phyloP scores from a whole-genome alignment of 2,329 filamentous ascomycete species.

The Aureobasidium mangrovei region DNA sequence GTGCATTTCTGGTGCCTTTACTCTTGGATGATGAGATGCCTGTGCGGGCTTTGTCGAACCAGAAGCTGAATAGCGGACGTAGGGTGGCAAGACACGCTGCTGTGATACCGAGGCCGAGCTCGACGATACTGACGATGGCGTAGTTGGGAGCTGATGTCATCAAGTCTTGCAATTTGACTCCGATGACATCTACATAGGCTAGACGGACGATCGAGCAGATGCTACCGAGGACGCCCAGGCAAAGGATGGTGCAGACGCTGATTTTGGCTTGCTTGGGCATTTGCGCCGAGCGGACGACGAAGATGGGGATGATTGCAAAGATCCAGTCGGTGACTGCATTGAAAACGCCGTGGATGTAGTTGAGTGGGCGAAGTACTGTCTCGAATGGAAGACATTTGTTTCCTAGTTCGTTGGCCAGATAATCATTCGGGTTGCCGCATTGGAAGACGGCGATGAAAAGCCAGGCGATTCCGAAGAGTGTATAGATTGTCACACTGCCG shows the following conservation, averaged over 20 bases:
- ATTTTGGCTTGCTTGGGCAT: conserved; percentile 34
- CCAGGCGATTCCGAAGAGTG: conserved; percentile 29
- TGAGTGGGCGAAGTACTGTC: conserved; percentile 13
- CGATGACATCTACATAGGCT: conserved; percentile 20
- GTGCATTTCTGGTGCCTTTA: not conserved
- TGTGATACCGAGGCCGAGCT: conserved; percentile 27
- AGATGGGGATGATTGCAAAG: conserved; percentile 33
- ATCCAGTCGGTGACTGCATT: conserved; percentile 32
- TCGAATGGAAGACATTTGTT: conserved; percentile 18
- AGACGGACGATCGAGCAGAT: conserved; percentile 23
- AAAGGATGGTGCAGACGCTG: conserved; percentile 33
- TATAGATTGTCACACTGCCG: conserved; percentile 18
- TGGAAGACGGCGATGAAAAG: conserved; percentile 27
- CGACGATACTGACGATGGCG: conserved; percentile 24
- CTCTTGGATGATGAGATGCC: not conserved
- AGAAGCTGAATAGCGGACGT: conserved; percentile 25
- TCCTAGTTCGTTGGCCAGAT: conserved; percentile 17
- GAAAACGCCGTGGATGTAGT: conserved; percentile 22
- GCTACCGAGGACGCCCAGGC: conserved; percentile 27
- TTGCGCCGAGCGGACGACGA: conserved; percentile 33
- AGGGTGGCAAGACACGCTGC: conserved; percentile 27
- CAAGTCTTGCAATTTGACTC: conserved; percentile 16
- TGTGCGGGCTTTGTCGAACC: conserved; percentile 15
- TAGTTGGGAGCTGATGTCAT: conserved; percentile 21
- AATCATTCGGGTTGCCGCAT: conserved; percentile 24